Evolutionary conservation across 2,329 filamentous ascomycete genomes (phyloP).

Genomic region (Monilinia fructigena): DNA sequence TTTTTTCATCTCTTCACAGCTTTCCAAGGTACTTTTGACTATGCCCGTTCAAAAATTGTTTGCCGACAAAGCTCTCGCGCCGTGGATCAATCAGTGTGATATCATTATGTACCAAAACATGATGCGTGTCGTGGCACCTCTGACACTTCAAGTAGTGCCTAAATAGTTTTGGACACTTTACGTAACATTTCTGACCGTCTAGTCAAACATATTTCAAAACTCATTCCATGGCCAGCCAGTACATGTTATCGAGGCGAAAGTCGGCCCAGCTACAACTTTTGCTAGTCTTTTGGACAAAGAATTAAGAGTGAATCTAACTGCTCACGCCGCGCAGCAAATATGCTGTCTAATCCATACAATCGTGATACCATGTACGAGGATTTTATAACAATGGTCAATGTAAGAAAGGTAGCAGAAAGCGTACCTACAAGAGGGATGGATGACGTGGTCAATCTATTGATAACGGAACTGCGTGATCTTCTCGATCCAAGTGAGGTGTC

Average conservation of each 20-base stretch:
- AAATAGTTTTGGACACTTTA: slow-evolving; percentile 82
- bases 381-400: slow-evolving; percentile 68
- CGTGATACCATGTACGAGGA: slow-evolving; percentile 95
- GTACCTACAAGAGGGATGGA: slow-evolving; percentile 64
- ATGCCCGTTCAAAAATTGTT: slow-evolving; percentile 95
- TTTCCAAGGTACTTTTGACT: slow-evolving; percentile 89
- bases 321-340: slow-evolving; percentile 88
- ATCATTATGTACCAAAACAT: slow-evolving; percentile 96
- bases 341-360: slow-evolving; percentile 84
- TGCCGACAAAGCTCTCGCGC: slow-evolving; percentile 73
- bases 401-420: slow-evolving; percentile 62
- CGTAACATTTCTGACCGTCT: slow-evolving; percentile 81
- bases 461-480: slow-evolving; percentile 67
- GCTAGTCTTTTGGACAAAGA: slow-evolving; percentile 82
- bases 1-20: slow-evolving; percentile 94
- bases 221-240: slow-evolving; percentile 82
- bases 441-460: slow-evolving; percentile 60
- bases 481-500: slow-evolving; percentile 63
- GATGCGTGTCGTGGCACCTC: slow-evolving; percentile 85
- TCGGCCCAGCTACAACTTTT: slow-evolving; percentile 86
- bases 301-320: slow-evolving; percentile 86
- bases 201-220: slow-evolving; percentile 78
- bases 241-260: slow-evolving; percentile 83
- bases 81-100: slow-evolving; percentile 95
- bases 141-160: slow-evolving; percentile 88